Evolutionary conservation across 768 basidiomycete species (phyloP), one percentile per base, ranked within the genome.

Genomic region (Suillus tomentosus): DNA sequence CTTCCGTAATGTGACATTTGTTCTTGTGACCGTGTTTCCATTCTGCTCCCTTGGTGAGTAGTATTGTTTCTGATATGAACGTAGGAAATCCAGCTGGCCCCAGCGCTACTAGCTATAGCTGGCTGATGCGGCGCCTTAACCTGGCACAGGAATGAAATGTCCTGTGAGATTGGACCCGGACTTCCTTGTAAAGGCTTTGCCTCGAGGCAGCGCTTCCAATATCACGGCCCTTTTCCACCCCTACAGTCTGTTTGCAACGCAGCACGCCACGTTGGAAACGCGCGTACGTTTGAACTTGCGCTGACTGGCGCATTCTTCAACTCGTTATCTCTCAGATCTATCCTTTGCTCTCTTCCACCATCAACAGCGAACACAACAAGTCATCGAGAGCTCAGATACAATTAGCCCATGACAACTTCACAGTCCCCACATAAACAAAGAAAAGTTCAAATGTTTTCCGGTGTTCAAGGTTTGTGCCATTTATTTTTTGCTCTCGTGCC

Each of bases 261-360:
- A 77, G 72, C 67, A 67, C 62, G 71, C 78, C 87, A 88, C 87
- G 87, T 87, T 88, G 86, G 80, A 85, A 86, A 82, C 86, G 84
- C 82, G 85, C 83, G 81, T 73, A 74, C 70, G 65, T 67, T 54
- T 43, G 51, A 43, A 66, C 66, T 24, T 48, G 47, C 47, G 47
- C 11, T n/a, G 4, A 11, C 45, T 22, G 22, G 47, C 42, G 59
- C 27, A 51, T 37, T 64, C 64, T 70, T 54, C 53, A 54, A 19
- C 53, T 54, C 19, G 67, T 74, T 70, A 73, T 75, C 72, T 71
- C 68, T 69, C 50, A 67, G 66, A 71, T 77, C 70, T 76, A 67
- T 68, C 74, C 66, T 70, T 71, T 73, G 62, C 74, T 73, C 76
- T 71, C 69, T 71, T 71, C 71, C 65, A 58, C 70, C 62, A 64